These are phyloP conservation scores for Lactarius psammicola DNA, from an alignment of 768 basidiomycete genomes.

Conservation along the genomic window DNA sequence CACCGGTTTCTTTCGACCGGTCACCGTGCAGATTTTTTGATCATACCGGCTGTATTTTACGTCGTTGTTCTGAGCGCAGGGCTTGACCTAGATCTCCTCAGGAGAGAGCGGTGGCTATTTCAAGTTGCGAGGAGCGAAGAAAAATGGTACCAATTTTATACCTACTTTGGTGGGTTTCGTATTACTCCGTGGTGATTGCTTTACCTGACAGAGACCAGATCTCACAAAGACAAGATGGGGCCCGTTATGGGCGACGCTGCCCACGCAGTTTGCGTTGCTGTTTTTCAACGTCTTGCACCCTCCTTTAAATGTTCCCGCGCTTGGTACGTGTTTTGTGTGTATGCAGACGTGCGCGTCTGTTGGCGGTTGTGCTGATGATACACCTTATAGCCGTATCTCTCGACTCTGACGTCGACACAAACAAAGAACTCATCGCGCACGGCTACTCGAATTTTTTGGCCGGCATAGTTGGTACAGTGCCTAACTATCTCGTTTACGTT, in stretches of 20 bases:
- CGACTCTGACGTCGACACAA: constrained; percentile 84
- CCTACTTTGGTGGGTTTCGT: constrained; percentile 61
- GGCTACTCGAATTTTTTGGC: constrained; percentile 88
- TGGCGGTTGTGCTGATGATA: not conserved
- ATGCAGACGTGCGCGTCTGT: not conserved
- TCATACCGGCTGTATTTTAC: constrained; percentile 85
- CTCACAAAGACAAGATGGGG: constrained; percentile 55
- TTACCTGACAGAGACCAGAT: constrained; percentile 43
- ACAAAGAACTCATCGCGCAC: constrained; percentile 90
- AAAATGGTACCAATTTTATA: constrained; percentile 85
- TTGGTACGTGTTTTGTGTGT: constrained; percentile 48
- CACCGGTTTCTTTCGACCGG: not conserved
- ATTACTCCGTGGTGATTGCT: not conserved
- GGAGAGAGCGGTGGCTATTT: constrained; percentile 82
- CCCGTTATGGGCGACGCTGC: constrained; percentile 78
- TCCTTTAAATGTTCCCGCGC: constrained; percentile 84
- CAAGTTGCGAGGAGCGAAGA: constrained; percentile 54
- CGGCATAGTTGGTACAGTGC: constrained; percentile 80
- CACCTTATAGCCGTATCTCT: constrained; percentile 71
- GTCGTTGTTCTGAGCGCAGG: constrained; percentile 62
- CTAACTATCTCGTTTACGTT: constrained; percentile 87
- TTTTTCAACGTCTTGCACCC: constrained; percentile 87
- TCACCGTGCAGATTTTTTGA: constrained; percentile 61
- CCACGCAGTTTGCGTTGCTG: constrained; percentile 90
- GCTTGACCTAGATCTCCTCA: constrained; percentile 57